Percentiles rank a stretch among this genome's conserved stretches.
Conservation (phyloP, 2,329 filamentous ascomycete species). For the Neofusicoccum sp. region DNA sequence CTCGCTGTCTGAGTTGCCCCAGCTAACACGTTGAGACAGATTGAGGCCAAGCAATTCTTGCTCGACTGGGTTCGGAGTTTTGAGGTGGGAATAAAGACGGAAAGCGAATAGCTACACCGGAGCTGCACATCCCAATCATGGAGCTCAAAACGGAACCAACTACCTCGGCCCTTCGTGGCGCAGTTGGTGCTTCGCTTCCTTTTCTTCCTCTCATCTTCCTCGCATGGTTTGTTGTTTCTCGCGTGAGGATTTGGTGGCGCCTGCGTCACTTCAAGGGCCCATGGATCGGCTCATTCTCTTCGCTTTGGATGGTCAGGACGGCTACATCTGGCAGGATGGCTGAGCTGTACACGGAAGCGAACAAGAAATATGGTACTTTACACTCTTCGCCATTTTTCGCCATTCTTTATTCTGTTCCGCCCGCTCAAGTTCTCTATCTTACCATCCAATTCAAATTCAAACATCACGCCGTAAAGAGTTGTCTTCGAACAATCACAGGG, state of each 20-base stretch:
- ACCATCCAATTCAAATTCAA: too few relatives aligned
- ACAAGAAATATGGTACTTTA: constrained; percentile 27
- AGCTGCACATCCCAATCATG: not conserved
- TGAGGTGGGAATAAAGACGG: too few relatives aligned
- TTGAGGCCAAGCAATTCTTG: too few relatives aligned
- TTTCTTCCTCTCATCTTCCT: constrained; percentile 22
- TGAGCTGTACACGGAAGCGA: constrained; percentile 19
- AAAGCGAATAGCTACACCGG: too few relatives aligned
- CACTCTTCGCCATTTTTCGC: not conserved
- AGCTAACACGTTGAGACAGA: too few relatives aligned
- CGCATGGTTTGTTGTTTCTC: constrained; percentile 13
- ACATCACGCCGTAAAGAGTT: too few relatives aligned
- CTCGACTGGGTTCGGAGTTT: too few relatives aligned
- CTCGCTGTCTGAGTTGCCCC: too few relatives aligned
- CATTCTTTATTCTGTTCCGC: too few relatives aligned
- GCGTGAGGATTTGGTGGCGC: constrained; percentile 26
- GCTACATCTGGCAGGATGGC: constrained; percentile 26
- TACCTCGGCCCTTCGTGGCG: not conserved
- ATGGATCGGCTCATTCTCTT: constrained; percentile 28
- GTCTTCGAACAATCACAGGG: too few relatives aligned
- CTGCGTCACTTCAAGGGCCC: constrained; percentile 30
- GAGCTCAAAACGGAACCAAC: not conserved
- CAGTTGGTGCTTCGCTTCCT: not conserved
- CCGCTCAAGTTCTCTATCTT: too few relatives aligned
- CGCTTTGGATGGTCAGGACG: constrained; percentile 26